Base-by-base conservation (phyloP, 306 rosid genomes). In the Sphenostylis stenocarpa region DNA sequence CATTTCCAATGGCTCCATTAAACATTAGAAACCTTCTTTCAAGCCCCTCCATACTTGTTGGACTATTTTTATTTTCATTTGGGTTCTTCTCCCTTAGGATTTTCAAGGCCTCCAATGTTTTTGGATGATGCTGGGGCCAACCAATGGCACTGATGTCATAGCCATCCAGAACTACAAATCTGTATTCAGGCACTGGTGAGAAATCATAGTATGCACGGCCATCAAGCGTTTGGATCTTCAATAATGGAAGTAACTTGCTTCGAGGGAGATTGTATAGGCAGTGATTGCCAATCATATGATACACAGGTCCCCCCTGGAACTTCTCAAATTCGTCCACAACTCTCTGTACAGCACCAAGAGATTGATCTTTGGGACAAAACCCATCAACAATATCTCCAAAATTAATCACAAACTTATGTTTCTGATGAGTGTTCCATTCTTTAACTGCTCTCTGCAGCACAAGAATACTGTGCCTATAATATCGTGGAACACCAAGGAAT, bases 191-290 rank as follows among this genome's bases (percentile, higher is more conserved):
- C 55, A 72, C 82, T 0, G 96, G 98, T 33, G 97, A 89, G 76
- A 95, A 90, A 38, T 95, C 96, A 77, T 84, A 92, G 83, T 90
- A 90, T 80, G 97, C 97, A 76, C 33, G 69, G n/a, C 84, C 84
- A 63, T 88, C 89, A 4, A 14, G 68, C 45, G 73, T 80, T 72
- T 85, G 87, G 75, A 92, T 92, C 68, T 89, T 90, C 83, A 92
- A 81, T 56, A 92, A 43, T 1, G 97, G 97, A 79, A 95, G 93
- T 49, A 95, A 85, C 45, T 84, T 55, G 67, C 74, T 65, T 31
- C 93, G 97, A 20, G 97, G 97, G 85, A 95, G 98, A 85, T 95
- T 94, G 85, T 92, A 94, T 55, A 94, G 90, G 73, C 98, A 94
- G 80, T 94, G 98, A 60, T 94, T 94, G 55, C 98, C 98, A 76